phyloP scores from a whole-genome alignment of 768 basidiomycete genomes.

The Tylopilus subfusipes region DNA sequence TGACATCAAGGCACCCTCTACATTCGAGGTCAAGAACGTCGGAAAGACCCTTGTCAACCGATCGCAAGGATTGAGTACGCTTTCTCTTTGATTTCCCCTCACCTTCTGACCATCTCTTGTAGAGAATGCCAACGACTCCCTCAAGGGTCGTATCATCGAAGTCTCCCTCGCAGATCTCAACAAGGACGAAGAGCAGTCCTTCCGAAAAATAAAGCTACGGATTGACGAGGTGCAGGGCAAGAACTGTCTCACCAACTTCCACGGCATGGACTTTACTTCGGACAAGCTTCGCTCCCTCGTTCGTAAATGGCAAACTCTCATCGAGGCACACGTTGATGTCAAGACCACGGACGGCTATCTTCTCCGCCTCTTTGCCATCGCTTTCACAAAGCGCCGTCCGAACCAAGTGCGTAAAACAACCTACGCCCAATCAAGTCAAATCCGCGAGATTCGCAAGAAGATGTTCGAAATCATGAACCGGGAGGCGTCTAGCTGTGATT shows the following conservation, averaged over 20 bases:
- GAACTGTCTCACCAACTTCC: slow-evolving; percentile 99
- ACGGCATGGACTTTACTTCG: slow-evolving; percentile 99
- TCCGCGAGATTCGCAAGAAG: slow-evolving; percentile 97
- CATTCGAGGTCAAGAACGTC: slow-evolving; percentile 94
- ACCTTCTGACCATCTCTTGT: slow-evolving; percentile 8
- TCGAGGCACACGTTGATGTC: slow-evolving; percentile 98
- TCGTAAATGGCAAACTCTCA: slow-evolving; percentile 99
- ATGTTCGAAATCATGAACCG: slow-evolving; percentile 99
- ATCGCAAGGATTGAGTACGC: slow-evolving; percentile 96
- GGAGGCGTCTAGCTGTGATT: slow-evolving; percentile 90
- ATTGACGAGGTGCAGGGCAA: slow-evolving; percentile 96
- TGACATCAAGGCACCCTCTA: slow-evolving; percentile 97
- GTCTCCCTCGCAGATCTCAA: slow-evolving; percentile 95
- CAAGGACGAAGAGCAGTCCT: slow-evolving; percentile 99
- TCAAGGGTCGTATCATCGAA: slow-evolving; percentile 96
- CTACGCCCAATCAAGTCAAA: slow-evolving; percentile 92
- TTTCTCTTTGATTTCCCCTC: neutral
- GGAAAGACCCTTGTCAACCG: slow-evolving; percentile 99
- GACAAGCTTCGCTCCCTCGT: slow-evolving; percentile 99
- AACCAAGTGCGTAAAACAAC: slow-evolving; percentile 99
- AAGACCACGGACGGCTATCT: slow-evolving; percentile 99
- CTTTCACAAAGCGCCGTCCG: slow-evolving; percentile 96
- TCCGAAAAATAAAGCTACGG: slow-evolving; percentile 99
- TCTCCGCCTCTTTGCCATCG: slow-evolving; percentile 97
- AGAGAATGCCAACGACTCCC: slow-evolving; percentile 99